Evolutionary conservation across 2,329 filamentous ascomycete genomes (phyloP), one percentile per base, ranked within the genome.

Genomic region (Xylaria sp.): DNA sequence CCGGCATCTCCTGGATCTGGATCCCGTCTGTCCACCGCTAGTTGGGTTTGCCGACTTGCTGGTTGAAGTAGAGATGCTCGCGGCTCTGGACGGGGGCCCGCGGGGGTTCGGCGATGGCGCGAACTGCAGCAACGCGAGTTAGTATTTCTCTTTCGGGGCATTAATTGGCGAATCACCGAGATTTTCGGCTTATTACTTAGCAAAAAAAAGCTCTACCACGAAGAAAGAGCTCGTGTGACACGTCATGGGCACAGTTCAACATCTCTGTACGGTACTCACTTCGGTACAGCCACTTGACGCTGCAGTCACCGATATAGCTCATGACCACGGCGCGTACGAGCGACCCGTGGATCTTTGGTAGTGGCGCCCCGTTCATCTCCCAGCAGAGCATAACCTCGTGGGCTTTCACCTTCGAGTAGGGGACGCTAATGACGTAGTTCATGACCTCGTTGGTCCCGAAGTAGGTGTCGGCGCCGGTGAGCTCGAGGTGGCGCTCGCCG

Each of bases 1-100:
- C 86, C 0, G 87, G 87, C 86, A 89, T 90, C 34, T 89, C 86
- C 63, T 90, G 87, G 62, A 88, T 89, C 57, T 80, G 82, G 56
- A 87, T 85, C 0, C 84, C 86, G 42, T 84, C 82, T 16, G 74
- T 82, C 60, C 81, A 79, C 7, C 72, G 74, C 9, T 78, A 74
- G 57, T 89, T 89, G 61, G 89, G 84, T 70, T 89, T 89, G 9
- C 86, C 86, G 0, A 85, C 73, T 66, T 90, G 86, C 9, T 84
- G 84, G 1, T 81, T 83, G 67, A 86, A 91, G 70, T 90, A 89
- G 0, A 89, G 74, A 50, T 89, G 89, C 64, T 89, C 86, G 49
- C 79, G 79, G 63, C 76, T 80, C 69, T 89, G 86, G 0, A 88
- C 85, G 0, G 86, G 86, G 0, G 84, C 86, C 5, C 72, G 61